Base-by-base conservation (phyloP, 2,329 filamentous ascomycete genomes). In the Massarina eburnea region DNA sequence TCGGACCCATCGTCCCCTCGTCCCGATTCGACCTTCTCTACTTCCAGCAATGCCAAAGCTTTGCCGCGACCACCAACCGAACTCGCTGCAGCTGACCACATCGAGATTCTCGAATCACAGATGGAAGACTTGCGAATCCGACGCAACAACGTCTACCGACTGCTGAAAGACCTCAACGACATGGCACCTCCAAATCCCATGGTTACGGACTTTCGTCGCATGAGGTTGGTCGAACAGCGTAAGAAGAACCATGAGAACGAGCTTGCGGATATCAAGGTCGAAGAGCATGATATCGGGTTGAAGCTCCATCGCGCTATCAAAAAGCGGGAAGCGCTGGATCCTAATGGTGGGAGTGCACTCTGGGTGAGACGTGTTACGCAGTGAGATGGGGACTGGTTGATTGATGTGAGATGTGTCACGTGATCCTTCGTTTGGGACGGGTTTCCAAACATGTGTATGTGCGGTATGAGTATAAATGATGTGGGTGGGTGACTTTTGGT, bases 211-310 rank as follows among this genome's bases (percentile, higher is more conserved):
- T 65, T 71, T 36, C 63, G 59, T 43, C 58, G 58, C 18, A 62
- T 62, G 45, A 43, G 70, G 12, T 45, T 67, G 35, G 59, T 61
- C 4, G 70, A 73, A 43, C 55, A 58, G 48, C 53, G 61, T 38
- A 65, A 70, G 54, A 66, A 66, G 45, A 57, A 55, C 18, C 64
- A 71, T 45, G 62, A 67, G 45, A 60, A 62, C n/a, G 69, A 72
- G 54, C 44, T 73, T 46, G 58, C 58, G 12, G 67, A 72, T 45
- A 64, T 73, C 30, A 61, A 57, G 50, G 45, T 55, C 0, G 62
- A 68, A 48, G 70, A 72, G 47, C 67, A 73, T 49, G 71, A 72
- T 34, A 55, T 72, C 6, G 71, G 71, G 3, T 45, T 73, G 45
- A 70, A 61, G 54, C 46, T 73, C 49, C 69, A 72, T 57, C 56